Evolutionary conservation across 129 eudicot species (phyloP), one percentile per base, ranked within the genome.

Genomic region (Rutidosis leptorrhynchoides): DNA sequence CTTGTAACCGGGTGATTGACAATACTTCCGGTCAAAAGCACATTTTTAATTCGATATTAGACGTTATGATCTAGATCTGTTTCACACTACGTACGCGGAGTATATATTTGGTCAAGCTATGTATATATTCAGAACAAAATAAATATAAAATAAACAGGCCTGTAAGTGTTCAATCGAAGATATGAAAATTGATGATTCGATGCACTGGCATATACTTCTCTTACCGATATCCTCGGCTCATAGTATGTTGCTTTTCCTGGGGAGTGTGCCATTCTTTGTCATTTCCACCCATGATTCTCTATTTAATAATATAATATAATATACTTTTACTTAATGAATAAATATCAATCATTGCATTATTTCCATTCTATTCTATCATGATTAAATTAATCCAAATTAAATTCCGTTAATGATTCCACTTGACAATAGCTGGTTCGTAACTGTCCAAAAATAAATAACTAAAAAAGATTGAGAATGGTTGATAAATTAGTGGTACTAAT

Each of bases 221-320:
- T n/a, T n/a, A n/a, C n/a, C n/a, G n/a, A n/a, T n/a, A n/a, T n/a
- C n/a, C n/a, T n/a, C n/a, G n/a, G n/a, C n/a, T n/a, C n/a, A n/a
- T n/a, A n/a, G n/a, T n/a, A 56, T 28, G 24, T 28, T 60, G 60
- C 60, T 70, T 70, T 70, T 59, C 12, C 25, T 14, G 20, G 24
- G 28, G 48, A 59, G 24, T 59, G 68, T 59, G 59, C 7, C 68
- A 59, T 58, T 70, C 75, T 35, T 59, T 24, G 75, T 70, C 68
- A 70, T 60, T 6, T 10, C 75, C 75, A 70, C 24, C n/a, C n/a
- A 45, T 24, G 63, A 32, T 26, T 33, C 12, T 17, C n/a, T 12
- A 55, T 24, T 55, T 22, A 7, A 10, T 23, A 55, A 21, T 21
- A 14, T 45, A 46, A 11, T 11, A 11, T 46, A 4, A 46, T 45